Conservation (phyloP, 768 basidiomycete genomes). For the Leccinum variicolor region DNA sequence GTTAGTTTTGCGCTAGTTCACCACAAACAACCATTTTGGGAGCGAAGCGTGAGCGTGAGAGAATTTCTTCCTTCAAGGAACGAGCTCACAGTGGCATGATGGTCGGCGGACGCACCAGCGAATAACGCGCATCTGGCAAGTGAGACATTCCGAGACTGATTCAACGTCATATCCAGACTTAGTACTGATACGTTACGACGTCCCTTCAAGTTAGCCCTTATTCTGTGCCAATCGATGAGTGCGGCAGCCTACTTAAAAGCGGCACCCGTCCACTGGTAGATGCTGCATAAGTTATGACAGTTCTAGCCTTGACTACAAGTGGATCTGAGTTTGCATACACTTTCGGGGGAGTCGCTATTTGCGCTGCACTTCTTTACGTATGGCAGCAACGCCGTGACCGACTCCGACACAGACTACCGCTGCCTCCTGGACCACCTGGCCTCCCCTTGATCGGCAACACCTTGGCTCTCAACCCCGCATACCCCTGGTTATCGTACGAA, state of each 20-base stretch:
- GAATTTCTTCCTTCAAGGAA: no score
- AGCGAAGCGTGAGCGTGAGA: background rate
- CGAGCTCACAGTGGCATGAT: no score
- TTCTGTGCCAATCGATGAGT: background rate
- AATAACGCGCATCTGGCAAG: background rate
- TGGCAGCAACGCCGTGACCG: slow-evolving; percentile 14
- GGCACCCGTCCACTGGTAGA: background rate
- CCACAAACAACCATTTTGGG: no score
- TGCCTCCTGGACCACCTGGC: slow-evolving; percentile 52
- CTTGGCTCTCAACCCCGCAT: slow-evolving; percentile 15
- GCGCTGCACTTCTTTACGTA: background rate
- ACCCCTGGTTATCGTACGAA: slow-evolving; percentile 33
- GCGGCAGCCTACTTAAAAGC: background rate
- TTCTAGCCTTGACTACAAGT: background rate
- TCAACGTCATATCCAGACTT: background rate
- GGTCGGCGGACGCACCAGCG: no score
- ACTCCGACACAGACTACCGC: slow-evolving; percentile 21
- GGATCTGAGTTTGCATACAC: slow-evolving; percentile 3
- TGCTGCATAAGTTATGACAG: background rate
- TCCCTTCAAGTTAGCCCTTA: background rate
- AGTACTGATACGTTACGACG: background rate
- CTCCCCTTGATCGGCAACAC: slow-evolving; percentile 33
- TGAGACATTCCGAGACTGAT: background rate
- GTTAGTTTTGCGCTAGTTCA: no score
- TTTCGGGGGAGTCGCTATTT: slow-evolving; percentile 2